These are phyloP conservation scores for Arthrobotrys entomopaga DNA, from an alignment of 2,329 filamentous ascomycete genomes.

Conservation along the genomic window DNA sequence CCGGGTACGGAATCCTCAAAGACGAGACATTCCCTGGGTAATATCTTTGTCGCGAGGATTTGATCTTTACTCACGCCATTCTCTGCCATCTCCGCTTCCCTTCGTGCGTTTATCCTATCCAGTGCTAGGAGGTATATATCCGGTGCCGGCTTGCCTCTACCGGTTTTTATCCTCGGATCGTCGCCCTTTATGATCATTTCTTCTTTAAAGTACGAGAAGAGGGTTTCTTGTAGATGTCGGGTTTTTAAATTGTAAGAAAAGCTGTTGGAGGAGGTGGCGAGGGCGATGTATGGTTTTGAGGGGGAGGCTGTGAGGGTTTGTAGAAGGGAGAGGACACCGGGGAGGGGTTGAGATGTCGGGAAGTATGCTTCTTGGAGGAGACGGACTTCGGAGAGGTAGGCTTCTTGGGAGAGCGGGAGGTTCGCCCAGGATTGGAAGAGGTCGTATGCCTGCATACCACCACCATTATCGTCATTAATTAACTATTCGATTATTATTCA, in stretches of 20 bases:
- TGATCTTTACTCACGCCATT: slow-evolving; percentile 44
- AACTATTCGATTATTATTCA: slow-evolving; percentile 15
- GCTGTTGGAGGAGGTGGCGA: slow-evolving; percentile 81
- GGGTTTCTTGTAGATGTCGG: slow-evolving; percentile 66
- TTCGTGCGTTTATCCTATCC: slow-evolving; percentile 80
- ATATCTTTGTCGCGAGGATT: slow-evolving; percentile 67
- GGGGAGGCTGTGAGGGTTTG: slow-evolving; percentile 67
- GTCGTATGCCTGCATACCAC: slow-evolving; percentile 65
- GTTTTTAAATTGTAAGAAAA: slow-evolving; percentile 83
- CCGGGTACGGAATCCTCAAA: slow-evolving; percentile 96
- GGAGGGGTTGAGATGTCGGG: slow-evolving; percentile 77
- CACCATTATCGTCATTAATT: too few relatives aligned
- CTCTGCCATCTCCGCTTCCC: slow-evolving; percentile 44
- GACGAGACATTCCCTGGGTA: slow-evolving; percentile 87
- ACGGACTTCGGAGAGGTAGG: slow-evolving; percentile 72
- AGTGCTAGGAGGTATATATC: slow-evolving; percentile 94
- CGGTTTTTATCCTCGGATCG: slow-evolving; percentile 77
- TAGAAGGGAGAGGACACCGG: slow-evolving; percentile 79
- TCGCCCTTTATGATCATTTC: slow-evolving; percentile 85
- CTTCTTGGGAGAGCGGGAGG: slow-evolving; percentile 77
- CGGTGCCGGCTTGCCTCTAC: slow-evolving; percentile 90
- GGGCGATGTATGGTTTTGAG: slow-evolving; percentile 70
- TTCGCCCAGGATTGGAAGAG: slow-evolving; percentile 85
- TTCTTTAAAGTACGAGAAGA: slow-evolving; percentile 74
- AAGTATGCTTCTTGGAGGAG: slow-evolving; percentile 78